Evolutionary conservation across 2,329 filamentous ascomycete genomes (phyloP).

Genomic region (Trichophyton schoenleinii): DNA sequence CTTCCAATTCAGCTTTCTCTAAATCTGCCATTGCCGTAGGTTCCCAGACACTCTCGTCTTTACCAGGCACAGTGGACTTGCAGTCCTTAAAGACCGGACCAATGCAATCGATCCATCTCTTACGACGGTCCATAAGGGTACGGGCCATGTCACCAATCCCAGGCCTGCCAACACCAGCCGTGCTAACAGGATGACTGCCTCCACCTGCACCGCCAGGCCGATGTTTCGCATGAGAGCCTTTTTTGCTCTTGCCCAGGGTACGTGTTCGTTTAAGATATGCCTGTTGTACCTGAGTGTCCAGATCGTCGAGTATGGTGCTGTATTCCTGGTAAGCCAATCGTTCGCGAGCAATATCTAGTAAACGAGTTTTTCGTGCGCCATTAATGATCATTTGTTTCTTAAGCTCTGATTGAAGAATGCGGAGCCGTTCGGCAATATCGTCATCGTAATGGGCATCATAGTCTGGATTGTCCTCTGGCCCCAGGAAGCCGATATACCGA

Average conservation of each 20-base stretch:
- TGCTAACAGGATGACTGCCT: conserved; percentile 44
- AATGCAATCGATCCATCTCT: conserved; percentile 82
- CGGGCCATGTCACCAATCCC: conserved; percentile 80
- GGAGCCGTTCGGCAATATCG: conserved; percentile 79
- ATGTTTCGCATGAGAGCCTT: conserved; percentile 54
- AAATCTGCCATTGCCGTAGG: conserved; percentile 58
- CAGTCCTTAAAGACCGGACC: conserved; percentile 82
- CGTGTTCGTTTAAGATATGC: conserved; percentile 93
- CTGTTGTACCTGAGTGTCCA: conserved; percentile 86
- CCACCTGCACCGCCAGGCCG: conserved; percentile 56
- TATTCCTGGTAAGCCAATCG: conserved; percentile 96
- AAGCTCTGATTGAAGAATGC: conserved; percentile 69
- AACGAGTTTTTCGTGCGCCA: conserved; percentile 73
- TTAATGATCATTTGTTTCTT: conserved; percentile 77
- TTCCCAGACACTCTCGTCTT: conserved; percentile 62
- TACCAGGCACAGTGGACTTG: conserved; percentile 58
- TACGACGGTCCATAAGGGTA: conserved; percentile 80
- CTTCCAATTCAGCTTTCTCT: conserved; percentile 63
- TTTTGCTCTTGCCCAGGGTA: conserved; percentile 87
- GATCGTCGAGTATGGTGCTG: conserved; percentile 88
- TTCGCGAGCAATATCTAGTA: conserved; percentile 79
- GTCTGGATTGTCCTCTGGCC: conserved; percentile 56
- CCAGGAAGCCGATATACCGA: conserved; percentile 76
- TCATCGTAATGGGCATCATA: conserved; percentile 89
- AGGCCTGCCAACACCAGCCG: conserved; percentile 36